Evolutionary conservation across 2,329 filamentous ascomycete species (phyloP).

Genomic region (Zasmidium citrigriseum): DNA sequence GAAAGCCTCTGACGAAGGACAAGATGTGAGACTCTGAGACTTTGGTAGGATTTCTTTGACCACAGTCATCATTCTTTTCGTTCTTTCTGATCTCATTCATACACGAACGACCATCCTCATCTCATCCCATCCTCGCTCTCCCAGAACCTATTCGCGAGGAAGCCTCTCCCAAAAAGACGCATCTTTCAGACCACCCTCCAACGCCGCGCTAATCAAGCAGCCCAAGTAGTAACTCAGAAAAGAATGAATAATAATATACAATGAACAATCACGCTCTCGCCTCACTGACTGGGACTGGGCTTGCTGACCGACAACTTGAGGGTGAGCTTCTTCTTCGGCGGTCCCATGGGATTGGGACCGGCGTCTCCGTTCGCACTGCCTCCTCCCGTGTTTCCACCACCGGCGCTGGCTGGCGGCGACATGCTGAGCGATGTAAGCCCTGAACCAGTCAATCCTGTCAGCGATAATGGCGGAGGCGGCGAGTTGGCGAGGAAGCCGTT

Average conservation of each 20-base stretch:
- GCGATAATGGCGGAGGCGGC: slow-evolving; percentile 13
- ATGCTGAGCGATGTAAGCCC: slow-evolving; percentile 5
- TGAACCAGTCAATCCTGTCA: slow-evolving; percentile 15
- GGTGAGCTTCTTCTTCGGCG: slow-evolving; percentile 30
- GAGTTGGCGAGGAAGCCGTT: slow-evolving; percentile 10
- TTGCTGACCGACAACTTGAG: slow-evolving; percentile 20
- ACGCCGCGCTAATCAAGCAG: neutral
- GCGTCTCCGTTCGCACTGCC: too few relatives aligned
- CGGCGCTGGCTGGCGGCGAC: slow-evolving; percentile 2
- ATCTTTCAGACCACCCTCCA: neutral
- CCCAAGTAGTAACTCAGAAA: neutral
- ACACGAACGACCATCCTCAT: neutral
- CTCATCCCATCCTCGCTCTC: too few relatives aligned
- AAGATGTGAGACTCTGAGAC: neutral
- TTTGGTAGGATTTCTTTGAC: too few relatives aligned
- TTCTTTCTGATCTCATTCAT: neutral
- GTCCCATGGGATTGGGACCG: slow-evolving; percentile 6
- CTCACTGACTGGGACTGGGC: neutral
- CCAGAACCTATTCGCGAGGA: too few relatives aligned
- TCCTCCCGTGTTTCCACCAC: too few relatives aligned
- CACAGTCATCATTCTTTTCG: too few relatives aligned
- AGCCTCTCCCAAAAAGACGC: neutral
- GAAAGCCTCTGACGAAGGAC: neutral
- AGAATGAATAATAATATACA: neutral
- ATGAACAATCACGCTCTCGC: neutral